Base-by-base conservation (phyloP, 768 basidiomycete genomes). In the Mycena albidolilacea region DNA sequence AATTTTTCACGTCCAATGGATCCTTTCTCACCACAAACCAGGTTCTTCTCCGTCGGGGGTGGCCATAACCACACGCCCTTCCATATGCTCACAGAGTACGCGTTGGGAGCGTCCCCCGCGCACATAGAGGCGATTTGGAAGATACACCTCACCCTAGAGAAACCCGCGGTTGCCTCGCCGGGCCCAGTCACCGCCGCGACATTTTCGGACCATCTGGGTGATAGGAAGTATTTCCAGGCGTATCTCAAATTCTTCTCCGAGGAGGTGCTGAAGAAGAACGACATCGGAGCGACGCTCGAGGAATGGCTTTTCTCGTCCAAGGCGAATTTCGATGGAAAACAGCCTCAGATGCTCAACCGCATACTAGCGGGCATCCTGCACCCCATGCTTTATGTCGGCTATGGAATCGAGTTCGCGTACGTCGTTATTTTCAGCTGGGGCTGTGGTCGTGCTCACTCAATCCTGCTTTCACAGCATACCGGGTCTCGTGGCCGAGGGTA, bases 371-470 rank as follows among this genome's bases (percentile, higher is more conserved):
- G 90, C 2, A 77, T 92, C 7, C 37, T 93, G 6, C 93, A 94
- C 75, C 90, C 92, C 0, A 67, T 93, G 50, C 93, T 94, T 57
- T 90, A 93, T 75, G 75, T 82, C 4, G 92, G 90, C 15, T 88
- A 89, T 79, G 92, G 91, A 4, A 79, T 87, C 4, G 93, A 93
- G 78, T 93, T 93, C 71, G 83, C n/a, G 70, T 71, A 58, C 43
- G 21, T 70, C 62, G 81, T 9, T 63, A 38, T 57, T 64, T 7
- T 46, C 35, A 21, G 11, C 12, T 30, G 30, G 30, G 50, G 39
- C 52, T 55, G 14, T 44, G 10, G 23, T 54, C 46, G 1, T 7
- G 19, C 6, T 10, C 10, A 43, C 69, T 70, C 59, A 60, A 19
- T 5, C 39, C 9, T 38, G 21, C 12, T 41, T 23, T 61, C 59